phyloP scores from a whole-genome alignment of 1,284 basidiomycete genomes.

The Lentinula novae-zelandiae region DNA sequence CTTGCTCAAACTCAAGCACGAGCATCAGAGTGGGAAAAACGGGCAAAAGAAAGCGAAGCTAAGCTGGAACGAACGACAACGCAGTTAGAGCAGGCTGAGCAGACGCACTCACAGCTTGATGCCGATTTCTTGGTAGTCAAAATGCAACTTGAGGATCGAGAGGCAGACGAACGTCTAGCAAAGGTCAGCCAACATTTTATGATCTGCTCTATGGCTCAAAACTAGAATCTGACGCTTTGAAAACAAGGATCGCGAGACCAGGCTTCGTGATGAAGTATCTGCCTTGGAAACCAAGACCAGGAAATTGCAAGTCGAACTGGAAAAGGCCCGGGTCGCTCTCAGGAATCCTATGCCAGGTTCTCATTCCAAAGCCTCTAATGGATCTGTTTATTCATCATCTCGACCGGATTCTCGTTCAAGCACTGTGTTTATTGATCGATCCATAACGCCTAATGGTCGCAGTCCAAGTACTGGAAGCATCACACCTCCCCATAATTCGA shows the following conservation, averaged over 20 bases:
- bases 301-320: conserved; percentile 58
- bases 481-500: conserved; percentile 39
- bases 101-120: conserved; percentile 60
- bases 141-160: conserved; percentile 70
- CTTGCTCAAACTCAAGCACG: conserved; percentile 72
- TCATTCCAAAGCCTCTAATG: conserved; percentile 30
- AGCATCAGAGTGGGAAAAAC: conserved; percentile 73
- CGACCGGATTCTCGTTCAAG: conserved; percentile 72
- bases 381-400: conserved; percentile 31
- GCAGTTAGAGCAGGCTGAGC: conserved; percentile 63
- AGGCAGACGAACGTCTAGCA: conserved; percentile 60
- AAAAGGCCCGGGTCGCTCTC: conserved; percentile 31
- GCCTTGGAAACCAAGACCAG: conserved; percentile 59
- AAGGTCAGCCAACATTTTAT: conserved; percentile 41
- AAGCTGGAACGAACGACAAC: conserved; percentile 56
- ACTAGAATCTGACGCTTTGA: neutral
- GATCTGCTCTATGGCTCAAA: too few relatives aligned
- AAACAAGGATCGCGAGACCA: conserved; percentile 63
- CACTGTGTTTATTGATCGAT: conserved; percentile 40
- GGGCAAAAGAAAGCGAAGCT: conserved; percentile 65
- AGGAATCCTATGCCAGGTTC: conserved; percentile 22
- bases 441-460: conserved; percentile 29
- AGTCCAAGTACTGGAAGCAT: conserved; percentile 31
- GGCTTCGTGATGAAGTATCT: conserved; percentile 62
- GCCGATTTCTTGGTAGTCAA: conserved; percentile 62